Conservation (phyloP, 257 asterid species). For the Solanum appendiculatum region DNA sequence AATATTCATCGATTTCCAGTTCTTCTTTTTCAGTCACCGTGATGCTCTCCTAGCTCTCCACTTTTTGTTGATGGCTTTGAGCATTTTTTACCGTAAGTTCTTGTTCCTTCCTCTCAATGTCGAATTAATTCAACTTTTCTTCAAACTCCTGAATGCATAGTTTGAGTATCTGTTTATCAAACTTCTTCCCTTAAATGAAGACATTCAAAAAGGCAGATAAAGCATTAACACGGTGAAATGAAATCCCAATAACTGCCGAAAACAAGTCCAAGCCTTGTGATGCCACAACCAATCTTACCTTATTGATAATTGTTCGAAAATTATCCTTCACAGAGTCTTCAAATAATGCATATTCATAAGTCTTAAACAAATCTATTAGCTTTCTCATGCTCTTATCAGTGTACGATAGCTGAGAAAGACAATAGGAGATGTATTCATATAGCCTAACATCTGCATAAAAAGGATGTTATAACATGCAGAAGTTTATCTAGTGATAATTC, state of each 20-base stretch:
- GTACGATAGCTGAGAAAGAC: too few species aligned
- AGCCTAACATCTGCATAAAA: too few species aligned
- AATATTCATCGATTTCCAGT: conserved; percentile 50
- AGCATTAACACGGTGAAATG: neutral
- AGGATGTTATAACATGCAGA: too few species aligned
- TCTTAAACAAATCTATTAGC: conserved; percentile 74
- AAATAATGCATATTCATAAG: conserved; percentile 68
- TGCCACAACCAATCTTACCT: too few species aligned
- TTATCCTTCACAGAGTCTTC: conserved; percentile 79
- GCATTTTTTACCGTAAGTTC: conserved; percentile 69
- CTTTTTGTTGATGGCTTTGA: conserved; percentile 58
- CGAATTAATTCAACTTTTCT: too few species aligned
- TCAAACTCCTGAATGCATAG: conserved; percentile 76
- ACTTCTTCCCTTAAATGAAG: conserved; percentile 63
- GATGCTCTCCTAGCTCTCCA: conserved; percentile 33
- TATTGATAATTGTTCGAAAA: conserved; percentile 65
- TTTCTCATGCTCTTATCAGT: conserved; percentile 83
- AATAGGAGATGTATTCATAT: too few species aligned
- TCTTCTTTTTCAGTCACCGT: too few species aligned
- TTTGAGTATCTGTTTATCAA: conserved; percentile 76
- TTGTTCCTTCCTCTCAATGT: conserved; percentile 78
- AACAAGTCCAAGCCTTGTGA: neutral
- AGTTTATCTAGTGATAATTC: too few species aligned
- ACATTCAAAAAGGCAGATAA: neutral
- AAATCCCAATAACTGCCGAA: neutral